Evolutionary conservation across 2,329 filamentous ascomycete genomes (phyloP), one percentile per base, ranked within the genome.

Genomic region (Catunica adiposa): DNA sequence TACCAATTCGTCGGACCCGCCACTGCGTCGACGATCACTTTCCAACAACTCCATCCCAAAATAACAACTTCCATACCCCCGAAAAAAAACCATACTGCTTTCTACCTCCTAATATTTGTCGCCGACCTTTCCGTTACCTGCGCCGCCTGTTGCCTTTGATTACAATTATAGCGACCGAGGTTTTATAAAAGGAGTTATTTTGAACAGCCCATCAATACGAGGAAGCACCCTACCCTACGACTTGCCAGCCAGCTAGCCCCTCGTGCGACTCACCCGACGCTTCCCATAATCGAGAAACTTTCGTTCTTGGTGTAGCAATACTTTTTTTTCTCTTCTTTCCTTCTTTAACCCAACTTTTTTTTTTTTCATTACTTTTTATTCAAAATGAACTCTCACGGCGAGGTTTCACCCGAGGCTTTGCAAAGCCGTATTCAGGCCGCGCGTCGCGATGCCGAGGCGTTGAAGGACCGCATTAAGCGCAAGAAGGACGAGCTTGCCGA

Each of bases 401-500:
- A 83, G 67, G 78, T 83, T 64, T 82, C 79, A 66, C 79, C 79
- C 62, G 80, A 83, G 73, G 78, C 79, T 70, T 94, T 96, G 82
- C 90, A 97, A 78, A 85, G 89, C 73, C 85, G 85, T 72, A 90
- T 92, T 65, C 85, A 88, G 67, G 83, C 86, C 66, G 90, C 92
- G 69, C 83, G 92, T 71, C 87, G 92, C 76, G 92, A 98, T 78
- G 92, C 92, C 65, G 92, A 97, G 77, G 89, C 86, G 55, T 76
- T 97, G 64, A 97, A 97, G 78, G 90, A 97, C 70, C 84, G 87
- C 71, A 97, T 97, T 81, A 97, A 96, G 84, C 83, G 89, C 73
- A 95, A 94, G 82, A 97, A 97, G 85, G 92, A 98, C 80, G 92
- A 97, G 74, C 80, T 98, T 64, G 90, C 90, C 68, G 92, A 98